Evolutionary conservation across 2,329 filamentous ascomycete genomes (phyloP).

Genomic region (Septoria linicola): DNA sequence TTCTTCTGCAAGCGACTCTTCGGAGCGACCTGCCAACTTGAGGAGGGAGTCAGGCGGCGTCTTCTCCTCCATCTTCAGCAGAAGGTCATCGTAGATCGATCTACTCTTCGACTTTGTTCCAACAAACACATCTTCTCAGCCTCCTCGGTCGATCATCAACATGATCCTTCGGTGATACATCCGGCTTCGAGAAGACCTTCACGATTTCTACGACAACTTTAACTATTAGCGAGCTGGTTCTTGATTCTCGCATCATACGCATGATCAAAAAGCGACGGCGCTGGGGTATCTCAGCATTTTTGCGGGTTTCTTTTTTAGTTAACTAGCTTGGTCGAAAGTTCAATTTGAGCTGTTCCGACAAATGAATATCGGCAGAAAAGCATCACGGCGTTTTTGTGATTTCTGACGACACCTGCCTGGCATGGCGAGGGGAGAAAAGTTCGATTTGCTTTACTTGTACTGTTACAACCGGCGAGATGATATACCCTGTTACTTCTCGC

Average conservation of each 20-base stretch:
- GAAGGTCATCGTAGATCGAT: conserved; percentile 22
- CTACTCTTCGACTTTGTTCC: conserved; percentile 3
- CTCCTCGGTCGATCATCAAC: conserved; percentile 4
- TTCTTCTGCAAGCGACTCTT: conserved; percentile 23
- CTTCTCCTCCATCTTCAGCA: conserved; percentile 27
- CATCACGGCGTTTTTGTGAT: conserved; percentile 10
- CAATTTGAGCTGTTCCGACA: conserved; percentile 7
- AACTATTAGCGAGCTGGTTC: conserved; percentile 25
- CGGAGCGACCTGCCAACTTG: conserved; percentile 32
- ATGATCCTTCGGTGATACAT: neutral
- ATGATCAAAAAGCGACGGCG: conserved; percentile 27
- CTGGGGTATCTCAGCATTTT: conserved; percentile 15
- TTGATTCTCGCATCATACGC: conserved; percentile 24
- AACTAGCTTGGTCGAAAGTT: conserved; percentile 6
- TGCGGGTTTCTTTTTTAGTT: too few species aligned
- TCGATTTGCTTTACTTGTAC: conserved; percentile 15
- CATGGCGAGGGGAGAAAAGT: conserved; percentile 12
- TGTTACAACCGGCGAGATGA: conserved; percentile 20
- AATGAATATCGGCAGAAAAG: conserved; percentile 11
- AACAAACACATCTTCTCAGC: neutral
- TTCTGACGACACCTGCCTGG: conserved; percentile 1
- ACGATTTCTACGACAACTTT: conserved; percentile 14
- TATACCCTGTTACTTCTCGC: conserved; percentile 21
- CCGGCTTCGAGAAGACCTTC: neutral
- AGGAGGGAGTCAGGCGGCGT: conserved; percentile 15